Base-by-base conservation (phyloP, 352 stramenopile genomes). In the Phytopythium vexans region DNA sequence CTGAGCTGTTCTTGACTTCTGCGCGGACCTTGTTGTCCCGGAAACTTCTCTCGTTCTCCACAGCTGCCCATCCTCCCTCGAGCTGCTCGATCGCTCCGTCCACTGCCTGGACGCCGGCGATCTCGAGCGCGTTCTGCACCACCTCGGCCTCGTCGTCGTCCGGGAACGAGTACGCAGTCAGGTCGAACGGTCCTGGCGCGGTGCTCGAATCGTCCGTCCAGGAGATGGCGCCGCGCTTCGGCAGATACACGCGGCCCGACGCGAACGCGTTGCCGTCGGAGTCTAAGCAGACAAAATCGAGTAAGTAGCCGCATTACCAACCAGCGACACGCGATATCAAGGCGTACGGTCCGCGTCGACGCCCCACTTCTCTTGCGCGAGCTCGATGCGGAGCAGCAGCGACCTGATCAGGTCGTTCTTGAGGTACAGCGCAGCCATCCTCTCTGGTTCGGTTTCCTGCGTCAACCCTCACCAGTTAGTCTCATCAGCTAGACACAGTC, bases 341-440 rank as follows among this genome's bases (percentile, higher is more conserved):
- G 7, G 8, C 53, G 56, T 59, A 76, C 66, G 64, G 52, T 66
- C 62, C 3, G 61, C 62, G 40, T 77, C 62, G 27, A 83, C 72
- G 1, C 43, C 51, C 52, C 66, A 76, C 21, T 67, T 62, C 53
- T 89, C 79, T 38, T 65, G 62, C 49, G 82, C 67, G 40, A 89
- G 56, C 16, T 81, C 69, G 10, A 83, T 46, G 51, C 81, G 77
- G 3, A 88, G 49, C 50, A 77, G 41, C 51, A 89, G 54, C 12
- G 81, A 86, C 50, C 85, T 87, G 15, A 82, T 48, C 54, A 89
- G 84, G 51, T 91, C 81, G 31, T 62, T 74, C 54, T 91, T 91
- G 27, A 91, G 62, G 49, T 70, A 81, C 33, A 60, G 63, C 10
- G 59, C 45, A n/a, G 77, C 80, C 16, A 72, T 54, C 5, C 78